Conservation (phyloP, 257 asterid species). For the Fraxinus quadrangulata region DNA sequence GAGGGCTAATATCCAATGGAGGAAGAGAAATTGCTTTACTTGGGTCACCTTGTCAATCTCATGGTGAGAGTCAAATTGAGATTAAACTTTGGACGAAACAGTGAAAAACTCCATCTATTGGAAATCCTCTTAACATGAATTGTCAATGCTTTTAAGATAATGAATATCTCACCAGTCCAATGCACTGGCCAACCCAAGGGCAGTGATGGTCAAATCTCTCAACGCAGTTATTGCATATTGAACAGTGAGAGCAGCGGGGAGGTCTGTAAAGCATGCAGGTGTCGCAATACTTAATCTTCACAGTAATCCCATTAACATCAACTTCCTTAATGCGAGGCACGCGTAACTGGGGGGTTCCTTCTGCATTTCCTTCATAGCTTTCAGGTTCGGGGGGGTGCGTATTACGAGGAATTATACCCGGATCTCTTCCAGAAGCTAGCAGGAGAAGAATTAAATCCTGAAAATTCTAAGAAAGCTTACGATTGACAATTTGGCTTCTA, state of each 20-base stretch:
- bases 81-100: not conserved
- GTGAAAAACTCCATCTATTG: not conserved
- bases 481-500: not conserved
- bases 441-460: constrained; percentile 90
- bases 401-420: constrained; percentile 92
- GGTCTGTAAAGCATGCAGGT: constrained; percentile 99
- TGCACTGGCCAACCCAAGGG: constrained; percentile 99
- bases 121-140: constrained; percentile 20
- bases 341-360: constrained; percentile 91
- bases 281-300: constrained; percentile 91
- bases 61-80: not conserved
- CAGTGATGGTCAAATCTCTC: constrained; percentile 96
- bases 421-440: constrained; percentile 97
- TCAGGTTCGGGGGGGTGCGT: constrained; percentile 98
- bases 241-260: constrained; percentile 98
- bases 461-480: constrained; percentile 19
- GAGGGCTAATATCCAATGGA: not conserved
- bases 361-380: constrained; percentile 70
- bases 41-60: not conserved
- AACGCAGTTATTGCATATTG: constrained; percentile 95
- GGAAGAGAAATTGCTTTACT: not conserved
- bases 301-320: constrained; percentile 75
- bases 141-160: not conserved
- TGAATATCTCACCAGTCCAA: constrained; percentile 72
- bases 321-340: constrained; percentile 93